Evolutionary conservation across 2,329 filamentous ascomycete species (phyloP), one percentile per base, ranked within the genome.

Genomic region (Nemania serpens): DNA sequence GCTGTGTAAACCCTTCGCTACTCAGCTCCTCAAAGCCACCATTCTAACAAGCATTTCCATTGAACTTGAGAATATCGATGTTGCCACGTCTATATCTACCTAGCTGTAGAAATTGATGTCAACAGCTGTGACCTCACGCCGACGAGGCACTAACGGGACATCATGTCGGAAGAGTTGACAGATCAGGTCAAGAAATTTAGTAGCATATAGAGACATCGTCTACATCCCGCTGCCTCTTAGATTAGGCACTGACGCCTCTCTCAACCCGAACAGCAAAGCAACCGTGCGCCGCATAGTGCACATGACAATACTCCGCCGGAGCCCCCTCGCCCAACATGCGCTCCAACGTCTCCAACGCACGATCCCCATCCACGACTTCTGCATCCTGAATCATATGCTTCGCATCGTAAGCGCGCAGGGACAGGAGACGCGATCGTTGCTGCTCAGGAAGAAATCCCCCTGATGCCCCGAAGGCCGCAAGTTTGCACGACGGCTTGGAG

Each of bases 251-350:
- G 53, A 42, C 5, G 42, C 50, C 37, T 56, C 25, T 65, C 36
- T 63, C 63, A 47, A 63, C 34, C 13, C 61, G 47, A n/a, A 63
- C 61, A 34, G 63, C 63, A 50, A 65, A 65, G 20, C 63, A 61
- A 11, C 63, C 58, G 0, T 12, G 48, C 22, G 12, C 20, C n/a
- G 33, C 58, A 25, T 34, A 56, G 22, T 65, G 61, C 36, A 63
- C 54, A 52, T 65, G 57, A 15, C 57, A 58, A 54, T 63, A 63
- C 42, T 61, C 57, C 9, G 53, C 58, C 33, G 42, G 6, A 13
- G 36, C 18, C 10, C 45, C 50, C 17, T 52, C 56, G 12, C 41
- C 50, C 33, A 65, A 36, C 13, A 63, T 5, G 7, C 55, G 47
- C 47, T 59, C 18, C 20, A 55, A 57, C 29, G 51, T 39, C 42